These are phyloP conservation scores for Hypseocharis bilobata DNA, from an alignment of 441 rosid genomes.

Conservation along the genomic window DNA sequence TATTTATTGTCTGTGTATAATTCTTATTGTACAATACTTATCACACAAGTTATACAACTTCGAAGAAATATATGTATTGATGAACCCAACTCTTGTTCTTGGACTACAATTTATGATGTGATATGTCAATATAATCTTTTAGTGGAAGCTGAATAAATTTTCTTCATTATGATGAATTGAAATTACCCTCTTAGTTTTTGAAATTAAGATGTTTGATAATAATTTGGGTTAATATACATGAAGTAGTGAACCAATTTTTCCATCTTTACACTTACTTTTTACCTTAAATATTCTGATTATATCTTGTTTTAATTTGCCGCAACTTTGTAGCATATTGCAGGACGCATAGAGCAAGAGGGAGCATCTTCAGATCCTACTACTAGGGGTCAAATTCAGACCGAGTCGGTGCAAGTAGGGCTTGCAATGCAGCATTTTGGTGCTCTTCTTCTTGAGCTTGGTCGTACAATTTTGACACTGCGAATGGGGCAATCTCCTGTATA, in stretches of 20 bases:
- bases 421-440: slow-evolving; percentile 87
- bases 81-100: neutral
- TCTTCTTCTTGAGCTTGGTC: slow-evolving; percentile 89
- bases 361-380: slow-evolving; percentile 49
- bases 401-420: slow-evolving; percentile 60
- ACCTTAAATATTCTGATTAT: slow-evolving; percentile 34
- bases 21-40: neutral
- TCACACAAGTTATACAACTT: neutral
- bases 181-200: too few species aligned
- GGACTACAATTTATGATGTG: neutral
- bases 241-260: too few species aligned
- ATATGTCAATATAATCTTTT: neutral
- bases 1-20: neutral
- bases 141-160: neutral
- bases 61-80: too few species aligned
- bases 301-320: slow-evolving; percentile 41
- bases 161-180: neutral
- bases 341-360: slow-evolving; percentile 68
- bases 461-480: slow-evolving; percentile 66
- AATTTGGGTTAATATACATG: neutral
- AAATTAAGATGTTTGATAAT: neutral
- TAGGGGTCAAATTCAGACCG: slow-evolving; percentile 72
- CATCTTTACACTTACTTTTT: neutral
- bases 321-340: slow-evolving; percentile 77
- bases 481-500: slow-evolving; percentile 79